Conservation (phyloP, 768 basidiomycete genomes). For the Mycena maculata region DNA sequence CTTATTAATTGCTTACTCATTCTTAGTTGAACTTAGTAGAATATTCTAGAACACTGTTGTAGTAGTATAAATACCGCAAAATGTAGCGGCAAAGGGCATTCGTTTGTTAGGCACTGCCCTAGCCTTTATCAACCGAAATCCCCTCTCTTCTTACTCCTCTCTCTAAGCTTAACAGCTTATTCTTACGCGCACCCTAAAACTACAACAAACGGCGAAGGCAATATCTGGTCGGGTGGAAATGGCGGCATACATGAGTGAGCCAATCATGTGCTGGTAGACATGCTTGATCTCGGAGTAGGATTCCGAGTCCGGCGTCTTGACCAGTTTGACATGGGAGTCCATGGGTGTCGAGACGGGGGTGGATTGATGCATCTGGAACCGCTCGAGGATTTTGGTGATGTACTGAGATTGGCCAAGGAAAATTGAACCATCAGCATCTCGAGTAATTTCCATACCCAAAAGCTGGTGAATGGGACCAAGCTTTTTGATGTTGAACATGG, state of each 20-base stretch:
- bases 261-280: conserved; percentile 42
- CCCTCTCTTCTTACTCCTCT: too few species aligned
- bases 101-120: too few species aligned
- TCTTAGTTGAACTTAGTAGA: too few species aligned
- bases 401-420: conserved; percentile 35
- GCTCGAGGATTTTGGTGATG: conserved; percentile 29
- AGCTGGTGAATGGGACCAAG: conserved; percentile 34
- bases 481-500: conserved; percentile 32
- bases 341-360: conserved; percentile 7
- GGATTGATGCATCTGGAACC: conserved; percentile 24
- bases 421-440: conserved; percentile 29
- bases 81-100: too few species aligned
- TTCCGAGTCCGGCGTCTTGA: conserved; percentile 17
- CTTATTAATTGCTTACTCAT: too few species aligned
- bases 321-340: conserved; percentile 16
- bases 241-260: conserved; percentile 44
- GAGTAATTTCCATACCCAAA: conserved; percentile 39
- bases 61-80: too few species aligned
- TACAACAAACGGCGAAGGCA: conserved; percentile 38
- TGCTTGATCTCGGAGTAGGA: conserved; percentile 27
- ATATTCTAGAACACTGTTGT: too few species aligned
- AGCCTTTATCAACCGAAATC: too few species aligned
- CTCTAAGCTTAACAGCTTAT: too few species aligned
- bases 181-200: too few species aligned
- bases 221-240: conserved; percentile 49